Base-by-base conservation (phyloP, 176 grass and related monocot genomes). In the Themeda triandra region DNA sequence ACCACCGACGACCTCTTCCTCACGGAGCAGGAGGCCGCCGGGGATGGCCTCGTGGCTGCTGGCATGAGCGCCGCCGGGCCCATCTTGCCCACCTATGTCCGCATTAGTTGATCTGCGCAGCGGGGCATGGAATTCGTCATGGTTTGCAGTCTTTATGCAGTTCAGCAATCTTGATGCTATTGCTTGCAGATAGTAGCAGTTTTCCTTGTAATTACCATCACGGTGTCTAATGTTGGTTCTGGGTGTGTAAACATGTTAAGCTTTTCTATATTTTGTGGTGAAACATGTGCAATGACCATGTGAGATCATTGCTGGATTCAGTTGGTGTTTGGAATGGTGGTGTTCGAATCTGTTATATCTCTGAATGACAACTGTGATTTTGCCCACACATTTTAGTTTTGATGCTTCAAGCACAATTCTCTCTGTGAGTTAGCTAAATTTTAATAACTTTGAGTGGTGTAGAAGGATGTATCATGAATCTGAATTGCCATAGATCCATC, bases 1-100 rank as follows among this genome's bases (percentile, higher is more conserved):
- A 75, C 82, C 32, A 99, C 93, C 7, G 96, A 96, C 45, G 96
- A 99, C 86, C 81, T 99, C 15, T 99, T 96, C 71, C 42, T 99
- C 29, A 92, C 82, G 8, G 96, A 99, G 85, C 82, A 93, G 67
- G 93, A 99, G 18, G 18, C 74, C 32, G 74, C 53, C 32, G 76
- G 44, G 25, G 85, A 62, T 35, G 28, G 40, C 39, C 10, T 13
- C 2, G 21, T 99, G 6, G 90, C 86, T 17, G 81, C 80, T 4
- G 82, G 76, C 32, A 71, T 89, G 29, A 71, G 9, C 14, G 81
- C 87, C 19, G 80, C 73, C 1, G 87, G 74, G 3, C 89, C 81
- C 25, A 83, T 80, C 28, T 71, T 89, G 68, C 92, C 89, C 58
- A 83, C 84, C 32, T 94, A 89, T 30, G 87, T 91, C 11, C 91